Conservation (phyloP, 2,329 filamentous ascomycete genomes). For the Aureobasidium sp. region DNA sequence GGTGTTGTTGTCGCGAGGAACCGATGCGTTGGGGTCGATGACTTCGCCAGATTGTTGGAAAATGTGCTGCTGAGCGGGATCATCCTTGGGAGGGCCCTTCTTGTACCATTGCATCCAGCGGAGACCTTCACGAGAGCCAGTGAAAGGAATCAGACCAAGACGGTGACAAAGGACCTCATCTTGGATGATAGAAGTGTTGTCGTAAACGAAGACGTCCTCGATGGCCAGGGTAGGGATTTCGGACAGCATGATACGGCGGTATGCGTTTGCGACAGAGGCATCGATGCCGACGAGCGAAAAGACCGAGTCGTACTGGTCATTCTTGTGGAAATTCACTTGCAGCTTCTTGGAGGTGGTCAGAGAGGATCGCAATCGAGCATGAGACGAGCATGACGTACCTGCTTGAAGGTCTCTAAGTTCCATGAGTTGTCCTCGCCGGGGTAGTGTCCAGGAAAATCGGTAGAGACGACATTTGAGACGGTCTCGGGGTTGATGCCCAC, state of each 20-base stretch:
- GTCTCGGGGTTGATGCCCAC: constrained; percentile 86
- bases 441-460: constrained; percentile 86
- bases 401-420: constrained; percentile 64
- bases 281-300: constrained; percentile 93
- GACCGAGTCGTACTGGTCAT: constrained; percentile 66
- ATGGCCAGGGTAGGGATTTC: constrained; percentile 94
- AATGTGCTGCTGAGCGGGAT: constrained; percentile 41
- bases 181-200: constrained; percentile 97
- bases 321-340: constrained; percentile 75
- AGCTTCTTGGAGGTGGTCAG: constrained; percentile 47
- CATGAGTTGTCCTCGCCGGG: constrained; percentile 81
- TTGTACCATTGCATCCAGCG: constrained; percentile 77
- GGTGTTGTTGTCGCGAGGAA: constrained; percentile 74
- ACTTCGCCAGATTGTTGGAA: constrained; percentile 41
- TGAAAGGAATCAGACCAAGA: constrained; percentile 83
- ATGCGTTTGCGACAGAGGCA: constrained; percentile 90
- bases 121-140: constrained; percentile 69
- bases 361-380: background rate
- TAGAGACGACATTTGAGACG: constrained; percentile 80
- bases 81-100: constrained; percentile 55
- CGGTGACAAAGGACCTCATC: constrained; percentile 92
- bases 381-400: constrained; percentile 33
- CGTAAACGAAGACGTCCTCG: constrained; percentile 85
- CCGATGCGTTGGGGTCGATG: constrained; percentile 34
- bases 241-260: constrained; percentile 89